Base-by-base conservation (phyloP, 352 stramenopile genomes). In the Pythium rhizo-oryzae region DNA sequence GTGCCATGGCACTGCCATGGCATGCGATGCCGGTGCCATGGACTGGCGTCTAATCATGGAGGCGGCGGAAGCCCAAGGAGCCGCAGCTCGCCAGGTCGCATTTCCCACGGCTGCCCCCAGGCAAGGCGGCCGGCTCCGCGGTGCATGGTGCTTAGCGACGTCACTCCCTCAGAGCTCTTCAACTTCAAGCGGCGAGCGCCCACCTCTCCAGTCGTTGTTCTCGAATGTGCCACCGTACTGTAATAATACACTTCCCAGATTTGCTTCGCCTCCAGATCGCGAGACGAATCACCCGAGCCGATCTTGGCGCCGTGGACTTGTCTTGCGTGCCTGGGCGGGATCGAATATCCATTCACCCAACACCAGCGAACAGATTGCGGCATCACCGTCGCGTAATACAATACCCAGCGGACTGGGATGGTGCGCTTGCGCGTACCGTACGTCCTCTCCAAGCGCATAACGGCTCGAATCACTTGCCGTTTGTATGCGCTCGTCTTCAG, bases 361-460 rank as follows among this genome's bases (percentile, higher is more conserved):
- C 41, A 47, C 41, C 15, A 1, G 13, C 18, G 4, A 41, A 41
- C 18, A 13, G 51, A 44, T 65, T 65, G 59, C 59, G 59, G 18
- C 19, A 61, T 65, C 43, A 46, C 18, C n/a, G 58, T 56, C 43
- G 25, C 33, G 28, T 43, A 64, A 64, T 21, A 11, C 33, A n/a
- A n/a, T n/a, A n/a, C n/a, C n/a, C n/a, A n/a, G n/a, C n/a, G n/a
- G n/a, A n/a, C n/a, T n/a, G n/a, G n/a, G n/a, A n/a, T n/a, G n/a
- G 47, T 54, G 47, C 12, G n/a, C 25, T 53, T 21, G 0, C 6
- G 7, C 15, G 49, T 68, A 68, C 62, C 37, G 41, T 49, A 1
- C 15, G 21, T 37, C 65, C 65, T 66, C n/a, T 62, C 6, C 19
- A 49, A 62, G 2, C 25, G 57, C 51, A 71, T 71, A 71, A 61